Conservation (phyloP, 148 eudicot genomes). For the Limonium bicolor region DNA sequence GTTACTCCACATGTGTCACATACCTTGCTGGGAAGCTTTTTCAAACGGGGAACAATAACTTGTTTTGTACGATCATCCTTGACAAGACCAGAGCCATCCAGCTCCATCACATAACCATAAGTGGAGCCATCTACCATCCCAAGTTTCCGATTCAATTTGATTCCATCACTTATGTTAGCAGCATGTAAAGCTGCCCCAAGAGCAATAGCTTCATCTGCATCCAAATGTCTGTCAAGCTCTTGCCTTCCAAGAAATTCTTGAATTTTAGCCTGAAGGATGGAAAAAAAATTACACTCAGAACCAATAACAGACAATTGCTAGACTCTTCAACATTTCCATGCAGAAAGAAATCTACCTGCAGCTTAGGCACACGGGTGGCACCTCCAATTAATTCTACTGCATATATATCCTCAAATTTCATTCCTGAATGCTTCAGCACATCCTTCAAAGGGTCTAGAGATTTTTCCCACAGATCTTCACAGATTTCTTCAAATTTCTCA, state of each 20-base stretch:
- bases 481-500: constrained; percentile 89
- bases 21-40: constrained; percentile 94
- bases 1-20: too few relatives aligned
- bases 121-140: constrained; percentile 94
- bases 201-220: constrained; percentile 92
- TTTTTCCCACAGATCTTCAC: constrained; percentile 78
- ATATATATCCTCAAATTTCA: constrained; percentile 51
- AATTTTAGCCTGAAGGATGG: constrained; percentile 59
- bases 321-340: not conserved
- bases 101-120: constrained; percentile 76
- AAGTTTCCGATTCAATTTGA: constrained; percentile 84
- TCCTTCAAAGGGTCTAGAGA: constrained; percentile 66
- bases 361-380: constrained; percentile 91
- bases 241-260: constrained; percentile 89
- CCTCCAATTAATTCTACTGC: constrained; percentile 97
- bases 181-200: constrained; percentile 94
- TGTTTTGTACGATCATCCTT: constrained; percentile 75
- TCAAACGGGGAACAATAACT: constrained; percentile 72
- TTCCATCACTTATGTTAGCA: constrained; percentile 95
- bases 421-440: constrained; percentile 55
- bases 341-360: constrained; percentile 47
- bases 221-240: constrained; percentile 87
- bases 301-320: not conserved
- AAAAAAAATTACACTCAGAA: not conserved
- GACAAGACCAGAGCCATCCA: constrained; percentile 58